Percentiles rank a stretch among this genome's conserved stretches.
These are phyloP conservation scores for Suillus lakei DNA, from an alignment of 768 basidiomycete species.

Conservation along the genomic window DNA sequence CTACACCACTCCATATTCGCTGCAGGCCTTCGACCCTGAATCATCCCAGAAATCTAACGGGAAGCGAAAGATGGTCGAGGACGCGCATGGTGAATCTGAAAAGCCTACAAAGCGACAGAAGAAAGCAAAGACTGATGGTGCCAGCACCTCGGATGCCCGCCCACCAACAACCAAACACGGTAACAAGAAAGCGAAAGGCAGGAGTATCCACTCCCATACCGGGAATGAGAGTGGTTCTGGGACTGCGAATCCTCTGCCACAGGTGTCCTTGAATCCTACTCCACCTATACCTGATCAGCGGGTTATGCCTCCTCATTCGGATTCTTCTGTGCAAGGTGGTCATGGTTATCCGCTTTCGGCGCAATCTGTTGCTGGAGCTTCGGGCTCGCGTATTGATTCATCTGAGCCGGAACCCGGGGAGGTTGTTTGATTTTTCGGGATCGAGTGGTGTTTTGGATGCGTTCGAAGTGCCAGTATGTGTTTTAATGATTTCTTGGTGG, in stretches of 20 bases:
- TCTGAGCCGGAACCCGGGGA: slow-evolving; percentile 6
- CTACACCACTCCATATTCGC: slow-evolving; percentile 43
- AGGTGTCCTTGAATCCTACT: neutral
- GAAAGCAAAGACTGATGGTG: slow-evolving; percentile 22
- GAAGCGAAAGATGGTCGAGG: slow-evolving; percentile 42
- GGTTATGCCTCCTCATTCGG: neutral
- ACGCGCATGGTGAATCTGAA: neutral
- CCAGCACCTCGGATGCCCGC: too few relatives aligned
- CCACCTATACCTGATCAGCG: neutral
- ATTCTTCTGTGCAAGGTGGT: neutral
- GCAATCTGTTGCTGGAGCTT: neutral
- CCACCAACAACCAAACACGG: slow-evolving; percentile 3
- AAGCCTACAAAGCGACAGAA: slow-evolving; percentile 33
- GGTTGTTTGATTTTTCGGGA: neutral
- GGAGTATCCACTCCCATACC: slow-evolving; percentile 23
- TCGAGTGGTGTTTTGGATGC: neutral
- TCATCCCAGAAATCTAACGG: slow-evolving; percentile 15
- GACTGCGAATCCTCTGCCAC: neutral
- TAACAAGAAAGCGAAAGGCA: slow-evolving; percentile 4
- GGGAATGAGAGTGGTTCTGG: slow-evolving; percentile 23
- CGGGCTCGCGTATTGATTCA: neutral
- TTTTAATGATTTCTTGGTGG: neutral
- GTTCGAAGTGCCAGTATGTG: neutral
- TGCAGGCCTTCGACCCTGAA: slow-evolving; percentile 30
- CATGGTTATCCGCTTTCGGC: neutral